Conservation (phyloP, 371 early-diverging fungal genomes). For the Phascolomyces articulosus region DNA sequence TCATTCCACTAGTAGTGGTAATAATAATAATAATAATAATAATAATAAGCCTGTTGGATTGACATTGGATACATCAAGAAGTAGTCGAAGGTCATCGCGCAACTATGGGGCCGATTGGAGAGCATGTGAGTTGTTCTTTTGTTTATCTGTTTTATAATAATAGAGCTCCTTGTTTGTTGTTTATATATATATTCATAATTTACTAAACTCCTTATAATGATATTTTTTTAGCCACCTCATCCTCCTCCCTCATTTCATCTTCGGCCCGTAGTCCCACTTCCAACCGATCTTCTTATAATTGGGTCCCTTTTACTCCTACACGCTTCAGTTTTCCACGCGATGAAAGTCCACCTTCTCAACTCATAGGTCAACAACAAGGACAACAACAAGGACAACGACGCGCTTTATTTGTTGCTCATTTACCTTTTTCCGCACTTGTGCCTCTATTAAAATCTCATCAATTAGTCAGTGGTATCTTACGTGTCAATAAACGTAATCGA, state of each 20-base stretch:
- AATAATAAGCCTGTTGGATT: slow-evolving; percentile 6
- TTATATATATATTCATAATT: background rate
- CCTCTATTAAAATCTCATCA: slow-evolving; percentile 47
- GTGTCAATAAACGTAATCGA: slow-evolving; percentile 82
- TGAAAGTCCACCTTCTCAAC: slow-evolving; percentile 9
- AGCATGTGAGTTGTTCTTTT: slow-evolving; percentile 20
- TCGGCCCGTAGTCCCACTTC: slow-evolving; percentile 15
- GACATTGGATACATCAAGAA: slow-evolving; percentile 10
- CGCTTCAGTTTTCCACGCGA: slow-evolving; percentile 28
- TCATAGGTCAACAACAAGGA: no score
- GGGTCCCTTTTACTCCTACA: slow-evolving; percentile 33
- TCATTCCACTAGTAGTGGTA: no score
- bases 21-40: background rate
- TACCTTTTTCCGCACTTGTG: slow-evolving; percentile 54
- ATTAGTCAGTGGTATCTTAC: slow-evolving; percentile 69
- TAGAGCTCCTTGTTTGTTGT: no score
- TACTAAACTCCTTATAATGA: background rate
- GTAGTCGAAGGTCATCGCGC: slow-evolving; percentile 19
- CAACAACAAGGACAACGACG: slow-evolving; percentile 39
- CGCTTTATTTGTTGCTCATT: slow-evolving; percentile 54
- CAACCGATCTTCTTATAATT: slow-evolving; percentile 22
- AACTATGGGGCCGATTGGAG: slow-evolving; percentile 29
- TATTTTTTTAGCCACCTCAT: slow-evolving; percentile 10
- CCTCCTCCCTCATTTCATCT: slow-evolving; percentile 1
- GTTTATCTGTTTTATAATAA: no score